Evolutionary conservation across 768 basidiomycete genomes (phyloP).

Genomic region (Trametes cingulata): DNA sequence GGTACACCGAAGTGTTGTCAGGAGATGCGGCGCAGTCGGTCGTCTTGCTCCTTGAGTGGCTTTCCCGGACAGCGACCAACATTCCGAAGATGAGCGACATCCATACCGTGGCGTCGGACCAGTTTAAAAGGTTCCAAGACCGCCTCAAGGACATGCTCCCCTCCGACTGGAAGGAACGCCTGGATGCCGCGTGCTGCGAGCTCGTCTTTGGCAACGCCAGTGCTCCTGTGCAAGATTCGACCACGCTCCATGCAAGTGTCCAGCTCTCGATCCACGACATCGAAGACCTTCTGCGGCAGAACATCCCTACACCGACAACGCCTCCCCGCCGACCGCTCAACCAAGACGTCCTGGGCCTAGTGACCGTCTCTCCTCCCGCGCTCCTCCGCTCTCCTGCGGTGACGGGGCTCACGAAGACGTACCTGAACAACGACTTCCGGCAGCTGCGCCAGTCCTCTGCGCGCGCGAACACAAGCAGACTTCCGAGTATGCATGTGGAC

Average conservation of each 20-base stretch:
- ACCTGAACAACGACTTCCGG: conserved; percentile 79
- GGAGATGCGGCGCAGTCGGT: conserved; percentile 40
- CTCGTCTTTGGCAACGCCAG: conserved; percentile 17
- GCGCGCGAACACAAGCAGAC: conserved; percentile 80
- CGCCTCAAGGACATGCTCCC: conserved; percentile 34
- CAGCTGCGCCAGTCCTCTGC: conserved; percentile 69
- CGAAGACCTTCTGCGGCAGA: conserved; percentile 47
- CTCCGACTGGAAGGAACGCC: conserved; percentile 30
- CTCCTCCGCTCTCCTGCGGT: conserved; percentile 70
- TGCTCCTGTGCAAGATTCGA: conserved; percentile 22
- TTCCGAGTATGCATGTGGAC: conserved; percentile 84
- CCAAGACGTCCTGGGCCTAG: conserved; percentile 61
- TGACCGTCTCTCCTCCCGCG: conserved; percentile 70
- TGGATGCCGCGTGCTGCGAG: conserved; percentile 37
- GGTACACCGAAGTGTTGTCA: conserved; percentile 28
- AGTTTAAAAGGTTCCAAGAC: conserved; percentile 48
- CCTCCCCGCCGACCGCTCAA: conserved; percentile 51
- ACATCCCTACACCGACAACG: conserved; percentile 47
- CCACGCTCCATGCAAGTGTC: conserved; percentile 42
- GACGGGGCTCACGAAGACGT: conserved; percentile 82
- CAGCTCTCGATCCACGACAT: conserved; percentile 41
- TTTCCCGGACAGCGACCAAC: conserved; percentile 27
- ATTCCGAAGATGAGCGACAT: conserved; percentile 44
- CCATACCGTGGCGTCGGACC: conserved; percentile 39
- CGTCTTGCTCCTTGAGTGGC: conserved; percentile 56